Evolutionary conservation across 2,329 filamentous ascomycete species (phyloP).

Genomic region (Pseudodiploospora longispora): DNA sequence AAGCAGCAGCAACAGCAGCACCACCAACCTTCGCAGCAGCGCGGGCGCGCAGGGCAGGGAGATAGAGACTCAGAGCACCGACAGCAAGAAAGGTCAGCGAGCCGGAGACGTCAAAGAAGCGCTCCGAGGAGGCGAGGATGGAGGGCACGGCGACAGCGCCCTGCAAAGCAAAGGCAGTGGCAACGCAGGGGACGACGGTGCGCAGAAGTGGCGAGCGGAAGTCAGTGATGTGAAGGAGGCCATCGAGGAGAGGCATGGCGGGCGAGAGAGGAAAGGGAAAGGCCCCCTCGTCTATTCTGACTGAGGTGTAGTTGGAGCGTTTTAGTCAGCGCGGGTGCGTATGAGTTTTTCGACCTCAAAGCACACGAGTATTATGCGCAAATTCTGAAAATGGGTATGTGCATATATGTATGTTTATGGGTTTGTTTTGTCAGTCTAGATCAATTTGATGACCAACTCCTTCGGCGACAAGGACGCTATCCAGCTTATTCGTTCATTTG

Average conservation of each 20-base stretch:
- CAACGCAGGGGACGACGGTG: conserved; percentile 53
- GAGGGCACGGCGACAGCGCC: conserved; percentile 54
- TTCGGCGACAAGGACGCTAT: no score
- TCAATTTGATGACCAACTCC: no score
- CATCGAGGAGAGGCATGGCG: conserved; percentile 29
- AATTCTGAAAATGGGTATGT: no score
- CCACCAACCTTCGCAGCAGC: conserved; percentile 27
- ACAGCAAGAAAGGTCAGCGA: conserved; percentile 59
- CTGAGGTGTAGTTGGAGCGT: no score
- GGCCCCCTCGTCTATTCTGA: no score
- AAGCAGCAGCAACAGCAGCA: neutral
- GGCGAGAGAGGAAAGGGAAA: neutral
- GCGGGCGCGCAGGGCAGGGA: conserved; percentile 50
- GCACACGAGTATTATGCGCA: no score
- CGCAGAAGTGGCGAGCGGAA: conserved; percentile 55
- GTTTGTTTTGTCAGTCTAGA: no score
- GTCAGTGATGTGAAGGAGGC: conserved; percentile 51
- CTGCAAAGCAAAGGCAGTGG: conserved; percentile 56
- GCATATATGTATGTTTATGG: no score
- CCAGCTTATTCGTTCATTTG: no score
- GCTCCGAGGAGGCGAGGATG: conserved; percentile 51
- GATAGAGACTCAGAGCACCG: conserved; percentile 51
- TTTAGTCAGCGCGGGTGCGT: neutral
- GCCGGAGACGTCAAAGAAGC: conserved; percentile 61
- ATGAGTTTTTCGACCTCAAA: no score